phyloP scores from a whole-genome alignment of 106 monocot genomes.

The Iris macrosiphon region DNA sequence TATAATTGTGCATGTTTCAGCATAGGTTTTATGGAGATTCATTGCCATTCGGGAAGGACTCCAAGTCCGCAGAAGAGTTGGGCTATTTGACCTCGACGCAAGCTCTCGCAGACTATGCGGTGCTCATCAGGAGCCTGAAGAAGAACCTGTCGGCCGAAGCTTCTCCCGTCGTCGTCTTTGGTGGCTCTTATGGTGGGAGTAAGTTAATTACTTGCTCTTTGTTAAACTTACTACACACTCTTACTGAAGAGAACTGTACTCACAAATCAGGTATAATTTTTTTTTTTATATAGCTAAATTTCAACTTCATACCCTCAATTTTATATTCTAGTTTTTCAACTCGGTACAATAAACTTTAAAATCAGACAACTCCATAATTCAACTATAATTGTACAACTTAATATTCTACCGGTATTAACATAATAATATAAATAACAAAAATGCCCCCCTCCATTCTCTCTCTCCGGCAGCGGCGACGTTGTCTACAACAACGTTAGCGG shows the following conservation, averaged over 20 bases:
- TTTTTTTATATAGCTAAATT: no score
- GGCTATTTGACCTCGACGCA: conserved; percentile 82
- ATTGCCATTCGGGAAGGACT: conserved; percentile 68
- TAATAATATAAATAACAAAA: no score
- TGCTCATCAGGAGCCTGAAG: conserved; percentile 77
- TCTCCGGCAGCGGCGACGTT: no score
- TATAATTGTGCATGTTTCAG: conserved; percentile 22
- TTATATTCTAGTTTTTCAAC: neutral
- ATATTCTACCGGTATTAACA: no score
- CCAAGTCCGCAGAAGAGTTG: conserved; percentile 40
- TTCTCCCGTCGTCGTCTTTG: conserved; percentile 86
- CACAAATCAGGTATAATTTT: no score
- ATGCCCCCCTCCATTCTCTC: no score
- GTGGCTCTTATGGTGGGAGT: conserved; percentile 98
- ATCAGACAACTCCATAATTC: no score
- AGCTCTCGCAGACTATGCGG: conserved; percentile 80
- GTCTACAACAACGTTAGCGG: no score
- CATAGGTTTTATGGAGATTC: conserved; percentile 94
- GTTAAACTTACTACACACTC: neutral
- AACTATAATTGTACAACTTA: no score
- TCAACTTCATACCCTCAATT: no score
- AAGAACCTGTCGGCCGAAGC: conserved; percentile 76
- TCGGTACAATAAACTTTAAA: no score
- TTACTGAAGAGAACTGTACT: no score
- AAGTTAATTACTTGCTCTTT: conserved; percentile 2